Evolutionary conservation across 2,329 filamentous ascomycete genomes (phyloP).

Genomic region (Fusarium fracticaudum): DNA sequence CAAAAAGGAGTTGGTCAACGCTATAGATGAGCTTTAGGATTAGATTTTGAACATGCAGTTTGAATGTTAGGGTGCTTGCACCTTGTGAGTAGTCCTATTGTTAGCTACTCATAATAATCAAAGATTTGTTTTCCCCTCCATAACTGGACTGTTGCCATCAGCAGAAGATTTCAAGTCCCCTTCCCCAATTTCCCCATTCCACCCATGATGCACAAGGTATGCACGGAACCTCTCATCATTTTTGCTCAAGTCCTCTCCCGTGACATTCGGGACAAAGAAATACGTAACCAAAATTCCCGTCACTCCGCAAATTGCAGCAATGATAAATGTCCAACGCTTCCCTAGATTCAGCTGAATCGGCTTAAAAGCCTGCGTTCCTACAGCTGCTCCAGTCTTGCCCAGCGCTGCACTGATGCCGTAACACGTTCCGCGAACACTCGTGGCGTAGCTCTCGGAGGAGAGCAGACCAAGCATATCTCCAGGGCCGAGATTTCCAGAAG

Average conservation of each 20-base stretch:
- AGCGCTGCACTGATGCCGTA: neutral
- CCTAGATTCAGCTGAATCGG: neutral
- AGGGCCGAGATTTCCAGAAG: neutral
- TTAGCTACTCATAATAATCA: no score
- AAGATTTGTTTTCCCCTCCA: no score
- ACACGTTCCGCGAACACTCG: neutral
- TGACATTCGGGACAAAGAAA: neutral
- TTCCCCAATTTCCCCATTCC: neutral
- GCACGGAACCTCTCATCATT: neutral
- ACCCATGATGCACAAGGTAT: neutral
- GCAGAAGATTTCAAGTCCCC: no score
- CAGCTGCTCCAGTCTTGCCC: neutral
- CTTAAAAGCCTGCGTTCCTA: neutral
- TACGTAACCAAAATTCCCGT: neutral
- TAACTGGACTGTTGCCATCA: no score
- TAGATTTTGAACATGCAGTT: no score
- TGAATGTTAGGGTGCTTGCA: no score
- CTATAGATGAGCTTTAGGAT: no score
- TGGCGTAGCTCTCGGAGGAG: neutral
- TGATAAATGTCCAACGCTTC: neutral
- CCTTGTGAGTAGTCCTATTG: no score
- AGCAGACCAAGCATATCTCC: neutral
- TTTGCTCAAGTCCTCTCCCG: neutral
- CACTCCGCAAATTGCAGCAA: neutral
- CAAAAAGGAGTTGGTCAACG: no score